Base-by-base conservation (phyloP, 768 basidiomycete species). In the Suillus hirtellus region DNA sequence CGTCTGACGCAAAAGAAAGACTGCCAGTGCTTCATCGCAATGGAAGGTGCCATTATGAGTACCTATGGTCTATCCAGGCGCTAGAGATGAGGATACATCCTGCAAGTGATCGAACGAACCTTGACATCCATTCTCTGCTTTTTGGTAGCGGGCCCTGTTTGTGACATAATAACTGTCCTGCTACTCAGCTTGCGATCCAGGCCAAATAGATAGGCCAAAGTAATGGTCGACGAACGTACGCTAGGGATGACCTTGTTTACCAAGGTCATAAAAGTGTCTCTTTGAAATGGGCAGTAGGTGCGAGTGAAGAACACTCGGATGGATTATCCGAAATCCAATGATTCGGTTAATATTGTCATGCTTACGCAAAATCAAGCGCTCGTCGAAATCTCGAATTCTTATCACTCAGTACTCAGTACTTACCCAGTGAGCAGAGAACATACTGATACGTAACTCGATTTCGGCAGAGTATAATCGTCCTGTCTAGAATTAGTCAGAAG, bases 31-130 rank as follows among this genome's bases (percentile, higher is more conserved):
- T 78, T 99, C 96, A 70, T 99, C 96, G 75, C 94, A 96, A 70
- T 99, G 96, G 74, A 98, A 98, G 0, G 94, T 94, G 19, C 96
- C 96, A 63, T 90, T 93, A 76, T 98, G 95, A 1, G 96, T 97
- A 40, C 95, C 95, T 70, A 98, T 96, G 46, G 87, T 77, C 92
- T 94, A 59, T 31, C n/a, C 50, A 42, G 27, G 17, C 17, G 54
- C 27, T 42, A 19, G 46, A 35, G 50, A 60, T 56, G 11, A 11
- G 63, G 58, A 59, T 61, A 56, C 19, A 27, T 38, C 31, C 11
- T 38, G 38, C 53, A 42, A 60, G 42, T 43, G 24, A 55, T 67
- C 64, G 50, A 70, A 49, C 65, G 24, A 59, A 79, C 75, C 69
- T 79, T 81, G 62, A 76, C 73, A 40, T 77, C 76, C 76, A 82